These are phyloP conservation scores for Juglanconis oblonga DNA, from an alignment of 2,329 filamentous ascomycete species.

Conservation along the genomic window DNA sequence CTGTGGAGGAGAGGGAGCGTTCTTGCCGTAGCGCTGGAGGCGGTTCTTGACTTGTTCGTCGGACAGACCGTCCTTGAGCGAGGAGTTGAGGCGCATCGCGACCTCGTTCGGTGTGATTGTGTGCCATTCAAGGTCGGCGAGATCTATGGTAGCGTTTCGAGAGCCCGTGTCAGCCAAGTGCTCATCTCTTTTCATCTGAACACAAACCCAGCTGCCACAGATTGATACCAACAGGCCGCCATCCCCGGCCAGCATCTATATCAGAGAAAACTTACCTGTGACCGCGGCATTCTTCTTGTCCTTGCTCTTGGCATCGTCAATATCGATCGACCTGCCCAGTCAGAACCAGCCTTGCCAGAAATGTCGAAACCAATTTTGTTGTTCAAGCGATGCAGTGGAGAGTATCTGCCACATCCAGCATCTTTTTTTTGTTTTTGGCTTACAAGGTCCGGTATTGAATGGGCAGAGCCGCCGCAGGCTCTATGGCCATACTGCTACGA, in stretches of 20 bases:
- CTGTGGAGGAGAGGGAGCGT: slow-evolving; percentile 63
- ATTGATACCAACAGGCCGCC: neutral
- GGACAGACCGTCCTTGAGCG: slow-evolving; percentile 57
- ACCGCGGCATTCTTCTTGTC: slow-evolving; percentile 43
- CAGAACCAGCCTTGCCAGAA: slow-evolving; percentile 12
- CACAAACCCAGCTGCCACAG: too few species aligned
- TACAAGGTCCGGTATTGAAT: slow-evolving; percentile 55
- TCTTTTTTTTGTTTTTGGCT: slow-evolving; percentile 14
- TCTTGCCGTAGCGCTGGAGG: slow-evolving; percentile 60
- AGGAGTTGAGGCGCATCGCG: slow-evolving; percentile 56
- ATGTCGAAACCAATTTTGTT: slow-evolving; percentile 3
- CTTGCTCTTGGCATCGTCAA: slow-evolving; percentile 51
- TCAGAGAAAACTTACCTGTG: slow-evolving; percentile 33
- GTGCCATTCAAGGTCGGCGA: slow-evolving; percentile 67
- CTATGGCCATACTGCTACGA: slow-evolving; percentile 26
- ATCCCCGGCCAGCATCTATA: neutral
- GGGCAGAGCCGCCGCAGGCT: slow-evolving; percentile 42
- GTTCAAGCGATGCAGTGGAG: neutral
- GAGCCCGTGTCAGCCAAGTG: slow-evolving; percentile 17
- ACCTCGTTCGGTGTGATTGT: slow-evolving; percentile 56
- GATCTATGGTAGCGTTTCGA: slow-evolving; percentile 38
- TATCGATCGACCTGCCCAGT: slow-evolving; percentile 46
- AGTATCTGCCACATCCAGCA: neutral
- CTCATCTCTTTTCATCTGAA: neutral
- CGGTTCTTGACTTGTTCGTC: slow-evolving; percentile 53